Conservation (phyloP, 2,329 filamentous ascomycete genomes). For the Penicillium sp. region DNA sequence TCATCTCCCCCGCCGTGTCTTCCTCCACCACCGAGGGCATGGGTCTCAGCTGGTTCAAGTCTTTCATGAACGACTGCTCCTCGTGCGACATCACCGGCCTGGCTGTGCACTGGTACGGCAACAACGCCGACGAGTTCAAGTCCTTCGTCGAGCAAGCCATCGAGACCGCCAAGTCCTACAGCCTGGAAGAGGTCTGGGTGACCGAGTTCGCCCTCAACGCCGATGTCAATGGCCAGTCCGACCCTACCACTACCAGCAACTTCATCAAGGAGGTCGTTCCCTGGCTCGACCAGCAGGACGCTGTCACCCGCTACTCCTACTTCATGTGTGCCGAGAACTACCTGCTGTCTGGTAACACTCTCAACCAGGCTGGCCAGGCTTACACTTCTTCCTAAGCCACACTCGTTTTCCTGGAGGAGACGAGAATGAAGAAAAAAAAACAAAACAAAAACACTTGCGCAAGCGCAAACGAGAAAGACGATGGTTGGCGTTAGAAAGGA, state of each 20-base stretch:
- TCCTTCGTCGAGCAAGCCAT: constrained; percentile 35
- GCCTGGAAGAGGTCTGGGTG: constrained; percentile 41
- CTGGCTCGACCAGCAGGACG: constrained; percentile 34
- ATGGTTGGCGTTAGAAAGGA: no score
- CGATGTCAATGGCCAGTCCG: constrained; percentile 21
- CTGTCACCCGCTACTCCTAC: constrained; percentile 42
- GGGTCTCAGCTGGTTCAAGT: constrained; percentile 40
- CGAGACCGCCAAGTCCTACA: constrained; percentile 29
- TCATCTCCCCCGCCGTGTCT: constrained; percentile 41
- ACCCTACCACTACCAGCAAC: constrained; percentile 19
- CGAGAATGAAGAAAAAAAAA: neutral
- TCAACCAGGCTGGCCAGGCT: constrained; percentile 29
- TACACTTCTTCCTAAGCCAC: constrained; percentile 16
- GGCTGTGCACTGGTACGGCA: constrained; percentile 44
- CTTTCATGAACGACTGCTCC: constrained; percentile 37
- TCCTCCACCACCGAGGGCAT: constrained; percentile 29
- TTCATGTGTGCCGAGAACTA: constrained; percentile 34
- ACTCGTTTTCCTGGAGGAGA: neutral
- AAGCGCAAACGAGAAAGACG: no score
- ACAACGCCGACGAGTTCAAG: constrained; percentile 34
- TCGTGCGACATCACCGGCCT: constrained; percentile 40
- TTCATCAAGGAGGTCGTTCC: constrained; percentile 36
- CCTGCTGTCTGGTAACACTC: constrained; percentile 23
- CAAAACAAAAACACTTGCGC: no score
- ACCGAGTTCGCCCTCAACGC: constrained; percentile 42